Conservation (phyloP, 1,139 yeast genomes). For the Blastobotrys ciferrii region DNA sequence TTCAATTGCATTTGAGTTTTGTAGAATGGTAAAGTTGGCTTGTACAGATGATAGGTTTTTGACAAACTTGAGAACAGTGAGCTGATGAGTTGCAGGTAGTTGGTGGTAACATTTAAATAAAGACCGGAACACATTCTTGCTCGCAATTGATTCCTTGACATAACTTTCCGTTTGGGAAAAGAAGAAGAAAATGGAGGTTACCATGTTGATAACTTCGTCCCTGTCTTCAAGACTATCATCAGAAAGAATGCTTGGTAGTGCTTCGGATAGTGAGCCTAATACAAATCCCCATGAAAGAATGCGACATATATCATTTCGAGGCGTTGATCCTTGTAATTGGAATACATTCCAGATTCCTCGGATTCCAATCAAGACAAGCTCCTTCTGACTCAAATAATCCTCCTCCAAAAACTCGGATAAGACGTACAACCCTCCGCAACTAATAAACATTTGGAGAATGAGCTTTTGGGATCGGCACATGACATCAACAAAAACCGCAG, state of each 20-base stretch:
- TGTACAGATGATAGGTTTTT: slow-evolving; percentile 34
- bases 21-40: slow-evolving; percentile 28
- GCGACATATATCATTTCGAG: slow-evolving; percentile 56
- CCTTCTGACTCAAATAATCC: slow-evolving; percentile 48
- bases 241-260: slow-evolving; percentile 39
- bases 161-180: slow-evolving; percentile 38
- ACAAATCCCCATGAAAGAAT: slow-evolving; percentile 51
- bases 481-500: slow-evolving; percentile 44
- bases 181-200: slow-evolving; percentile 31
- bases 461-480: slow-evolving; percentile 42
- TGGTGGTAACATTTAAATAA: slow-evolving; percentile 25
- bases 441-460: slow-evolving; percentile 50
- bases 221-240: slow-evolving; percentile 13
- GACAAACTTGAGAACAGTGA: slow-evolving; percentile 33
- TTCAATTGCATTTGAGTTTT: slow-evolving; percentile 34
- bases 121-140: slow-evolving; percentile 23
- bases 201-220: slow-evolving; percentile 20
- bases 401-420: slow-evolving; percentile 54
- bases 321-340: slow-evolving; percentile 43
- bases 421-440: slow-evolving; percentile 57
- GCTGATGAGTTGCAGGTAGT: slow-evolving; percentile 22
- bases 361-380: slow-evolving; percentile 49
- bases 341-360: slow-evolving; percentile 46
- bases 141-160: slow-evolving; percentile 32
- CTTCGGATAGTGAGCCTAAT: slow-evolving; percentile 49